Base-by-base conservation (phyloP, 306 rosid genomes). In the Clitoria ternatea region DNA sequence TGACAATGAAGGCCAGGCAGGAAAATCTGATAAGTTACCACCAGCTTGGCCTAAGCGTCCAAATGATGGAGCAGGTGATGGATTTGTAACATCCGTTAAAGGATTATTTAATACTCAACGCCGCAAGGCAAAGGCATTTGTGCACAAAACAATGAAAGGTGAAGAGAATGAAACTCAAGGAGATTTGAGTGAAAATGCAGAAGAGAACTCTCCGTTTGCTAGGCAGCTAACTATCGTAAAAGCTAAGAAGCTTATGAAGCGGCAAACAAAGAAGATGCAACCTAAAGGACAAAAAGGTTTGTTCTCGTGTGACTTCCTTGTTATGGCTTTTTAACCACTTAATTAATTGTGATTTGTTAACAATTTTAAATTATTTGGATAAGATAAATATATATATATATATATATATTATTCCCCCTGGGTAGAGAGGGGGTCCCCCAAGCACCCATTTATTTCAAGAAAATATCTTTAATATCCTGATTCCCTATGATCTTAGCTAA, bases 61-160 rank as follows among this genome's bases (percentile, higher is more conserved):
- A 50, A 76, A 20, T 74, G 99, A 91, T 37, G 97, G 96, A 81
- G 99, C 97, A 10, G 99, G 97, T 61, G 97, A 95, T 72, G 92
- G 96, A 52, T 95, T 95, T 86, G 99, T 95, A 66, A 95, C 97
- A 77, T 89, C 96, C 45, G 69, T 95, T 39, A 87, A 77, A 76
- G 99, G 99, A 62, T 78, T 91, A 64, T 95, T 95, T 74, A 79
- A 79, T 44, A 87, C 66, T 63, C 99, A 95, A 79, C 96, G 91
- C n/a, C 84, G 85, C 61, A 91, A 91, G 80, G 99, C 97, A 73
- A 91, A 95, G 77, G 86, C 84, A 23, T 87, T 95, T 65, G 91
- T 95, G 50, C 82, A 76, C 66, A 88, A 91, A 70, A 86, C 96
- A 40, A 91, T 77, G 96, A 83, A 87, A 85, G 91, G 92, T 40